Conservation (phyloP, 2,329 filamentous ascomycete species). For the Spiromastix sp. region DNA sequence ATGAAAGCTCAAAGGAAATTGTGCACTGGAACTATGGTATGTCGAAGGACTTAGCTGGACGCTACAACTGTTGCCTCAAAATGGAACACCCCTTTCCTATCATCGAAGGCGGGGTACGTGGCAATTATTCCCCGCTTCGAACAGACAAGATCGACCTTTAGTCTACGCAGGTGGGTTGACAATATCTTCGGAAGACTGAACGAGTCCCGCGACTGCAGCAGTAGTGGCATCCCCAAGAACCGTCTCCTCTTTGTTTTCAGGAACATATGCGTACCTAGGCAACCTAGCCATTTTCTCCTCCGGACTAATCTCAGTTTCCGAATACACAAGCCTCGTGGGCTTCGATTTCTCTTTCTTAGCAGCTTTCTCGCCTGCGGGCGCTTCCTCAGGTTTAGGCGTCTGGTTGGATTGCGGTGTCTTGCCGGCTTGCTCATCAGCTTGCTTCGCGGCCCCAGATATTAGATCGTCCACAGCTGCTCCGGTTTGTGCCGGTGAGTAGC, state of each 20-base stretch:
- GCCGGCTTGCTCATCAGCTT: conserved; percentile 31
- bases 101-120: background rate
- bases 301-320: conserved; percentile 66
- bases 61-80: conserved; percentile 7
- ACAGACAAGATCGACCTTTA: background rate
- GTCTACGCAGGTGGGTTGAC: conserved; percentile 23
- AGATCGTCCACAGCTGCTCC: conserved; percentile 44
- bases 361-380: conserved; percentile 47
- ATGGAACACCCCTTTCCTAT: background rate
- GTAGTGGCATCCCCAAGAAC: conserved; percentile 24
- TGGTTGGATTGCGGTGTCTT: conserved; percentile 18
- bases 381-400: conserved; percentile 32
- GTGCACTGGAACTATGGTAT: conserved; percentile 10
- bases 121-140: no score
- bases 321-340: conserved; percentile 63
- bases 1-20: conserved; percentile 6
- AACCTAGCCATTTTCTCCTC: conserved; percentile 82
- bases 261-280: conserved; percentile 62
- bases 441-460: conserved; percentile 38
- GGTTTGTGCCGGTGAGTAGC: conserved; percentile 24
- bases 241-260: conserved; percentile 31
- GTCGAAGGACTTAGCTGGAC: conserved; percentile 14
- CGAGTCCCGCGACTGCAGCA: conserved; percentile 22
- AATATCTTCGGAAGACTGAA: conserved; percentile 25
- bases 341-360: conserved; percentile 55